Base-by-base conservation (phyloP, 2,329 filamentous ascomycete genomes). In the Malbranchea cinnamomea region DNA sequence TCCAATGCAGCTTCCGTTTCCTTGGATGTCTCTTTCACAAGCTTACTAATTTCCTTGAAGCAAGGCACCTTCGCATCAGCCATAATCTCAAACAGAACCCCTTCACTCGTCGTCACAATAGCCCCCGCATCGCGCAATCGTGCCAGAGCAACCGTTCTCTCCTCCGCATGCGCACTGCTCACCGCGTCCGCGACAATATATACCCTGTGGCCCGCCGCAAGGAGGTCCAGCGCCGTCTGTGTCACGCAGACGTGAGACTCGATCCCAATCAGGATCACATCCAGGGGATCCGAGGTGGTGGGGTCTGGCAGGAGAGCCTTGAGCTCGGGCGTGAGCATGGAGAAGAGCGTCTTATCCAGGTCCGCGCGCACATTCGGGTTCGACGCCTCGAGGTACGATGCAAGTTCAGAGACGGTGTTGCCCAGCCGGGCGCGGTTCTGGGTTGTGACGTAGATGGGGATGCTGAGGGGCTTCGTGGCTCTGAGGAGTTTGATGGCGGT, bases 201-300 rank as follows among this genome's bases (percentile, higher is more conserved):
- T 5, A 94, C 87, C 31, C 64, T 63, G 54, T 93, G 81, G 1
- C 84, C 84, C 1, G 67, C 65, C 13, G 63, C 61, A 24, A 89
- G 60, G 28, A 92, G 60, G 59, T 94, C 87, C 23, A 94, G 65
- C 10, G 81, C 73, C 23, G 87, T 94, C 65, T 95, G 87, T 37
- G 82, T 85, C 17, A 95, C 74, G 62, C 87, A 95, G 50, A 95
- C 89, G 57, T 95, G 87, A 23, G 73, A 71, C 58, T 95, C 87
- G 49, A 95, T 93, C 21, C 87, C 87, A 10, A 93, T 77, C 38
- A 95, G 72, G 32, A 81, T 77, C 31, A 83, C 68, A 44, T 76
- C 68, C 13, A 69, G 58, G 1, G 48, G 49, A 1, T 54, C 44
- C n/a, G 39, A 32, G 4, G 57, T 40, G 3, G 47, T 30, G 3